Conservation (phyloP, 768 basidiomycete species). For the Pholiota microspora region DNA sequence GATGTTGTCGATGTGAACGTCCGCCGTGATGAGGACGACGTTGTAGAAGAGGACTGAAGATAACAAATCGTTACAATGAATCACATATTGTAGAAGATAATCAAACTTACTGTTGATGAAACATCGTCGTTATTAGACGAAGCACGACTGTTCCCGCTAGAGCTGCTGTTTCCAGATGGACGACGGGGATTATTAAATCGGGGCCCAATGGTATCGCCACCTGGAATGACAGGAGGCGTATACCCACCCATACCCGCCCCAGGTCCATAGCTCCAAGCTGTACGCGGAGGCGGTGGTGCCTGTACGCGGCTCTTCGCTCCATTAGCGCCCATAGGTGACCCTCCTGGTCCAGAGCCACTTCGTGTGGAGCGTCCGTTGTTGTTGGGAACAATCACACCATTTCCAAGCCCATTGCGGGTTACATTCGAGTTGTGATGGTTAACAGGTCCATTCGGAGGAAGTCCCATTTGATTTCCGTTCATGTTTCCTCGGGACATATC, state of each 20-base stretch:
- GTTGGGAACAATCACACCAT: slow-evolving; percentile 27
- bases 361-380: slow-evolving; percentile 30
- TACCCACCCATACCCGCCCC: slow-evolving; percentile 52
- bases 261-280: slow-evolving; percentile 72
- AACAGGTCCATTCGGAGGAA: slow-evolving; percentile 16
- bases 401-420: slow-evolving; percentile 27
- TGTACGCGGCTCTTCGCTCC: slow-evolving; percentile 26
- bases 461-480: slow-evolving; percentile 25
- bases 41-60: slow-evolving; percentile 65
- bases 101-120: slow-evolving; percentile 68
- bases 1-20: slow-evolving; percentile 76
- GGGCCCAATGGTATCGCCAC: slow-evolving; percentile 58
- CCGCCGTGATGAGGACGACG: slow-evolving; percentile 76
- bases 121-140: slow-evolving; percentile 66
- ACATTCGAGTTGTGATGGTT: slow-evolving; percentile 21
- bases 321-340: slow-evolving; percentile 18
- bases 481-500: slow-evolving; percentile 27
- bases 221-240: slow-evolving; percentile 26
- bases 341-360: slow-evolving; percentile 21
- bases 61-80: slow-evolving; percentile 6
- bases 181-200: slow-evolving; percentile 57
- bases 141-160: slow-evolving; percentile 55
- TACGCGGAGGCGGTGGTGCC: slow-evolving; percentile 39
- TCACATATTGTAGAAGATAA: slow-evolving; percentile 2
- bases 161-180: slow-evolving; percentile 49